Base-by-base conservation (phyloP, 768 basidiomycete genomes). In the Holtermanniella nyarrowii region DNA sequence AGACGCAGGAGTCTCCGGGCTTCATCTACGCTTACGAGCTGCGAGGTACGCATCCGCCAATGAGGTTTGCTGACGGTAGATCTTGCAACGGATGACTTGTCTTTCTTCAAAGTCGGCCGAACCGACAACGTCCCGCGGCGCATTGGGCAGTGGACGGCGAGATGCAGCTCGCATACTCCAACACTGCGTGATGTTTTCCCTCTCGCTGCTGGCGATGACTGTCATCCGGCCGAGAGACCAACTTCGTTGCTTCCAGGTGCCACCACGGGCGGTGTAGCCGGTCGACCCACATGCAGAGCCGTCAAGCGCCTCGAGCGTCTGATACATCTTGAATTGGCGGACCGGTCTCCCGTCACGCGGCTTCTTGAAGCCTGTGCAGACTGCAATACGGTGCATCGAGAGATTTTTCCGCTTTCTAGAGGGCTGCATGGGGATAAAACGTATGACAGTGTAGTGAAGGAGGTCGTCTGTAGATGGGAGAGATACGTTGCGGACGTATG, bases 11-110 rank as follows among this genome's bases (percentile, higher is more conserved):
- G 49, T 44, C 56, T 14, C 52, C 63, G 1, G 69, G 69, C 1
- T 71, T 60, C 52, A 54, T 71, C 13, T 71, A 71, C 45, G 67
- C 62, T 1, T 71, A 71, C 42, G 69, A 71, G 49, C 53, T 71
- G 16, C 44, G 64, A 52, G 67, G 66, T 66, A 49, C 42, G 61
- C 44, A 24, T 16, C 37, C 23, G n/a, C 12, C 24, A 37, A 26
- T 23, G 41, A 49, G 12, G 11, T 42, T 18, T 12, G 18, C 3
- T 31, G 22, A 18, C 14, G n/a, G 12, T 42, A 68, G 69, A 71
- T 52, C 56, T 71, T 7, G 58, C 65, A 54, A 64, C 65, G 4
- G 53, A 54, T 7, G 47, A 18, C 1, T 46, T 62, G 3, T 53
- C 56, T 2, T 71, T 56, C 49, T 71, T 63, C 58, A 71, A 71